These are phyloP conservation scores for Pseudotulostoma volvatum DNA, from an alignment of 495 filamentous ascomycete genomes.

Conservation along the genomic window DNA sequence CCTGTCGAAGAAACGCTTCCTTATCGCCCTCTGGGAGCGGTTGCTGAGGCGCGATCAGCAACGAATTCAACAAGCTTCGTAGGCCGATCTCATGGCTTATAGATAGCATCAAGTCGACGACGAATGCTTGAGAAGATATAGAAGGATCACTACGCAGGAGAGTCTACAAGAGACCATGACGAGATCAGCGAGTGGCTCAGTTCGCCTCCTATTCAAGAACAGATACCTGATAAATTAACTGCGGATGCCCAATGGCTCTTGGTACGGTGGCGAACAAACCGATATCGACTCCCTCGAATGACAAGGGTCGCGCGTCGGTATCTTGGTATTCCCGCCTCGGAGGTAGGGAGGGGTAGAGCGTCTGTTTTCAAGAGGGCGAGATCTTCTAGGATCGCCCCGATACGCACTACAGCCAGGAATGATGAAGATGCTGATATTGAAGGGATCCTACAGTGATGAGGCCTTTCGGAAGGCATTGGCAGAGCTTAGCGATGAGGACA, in stretches of 20 bases:
- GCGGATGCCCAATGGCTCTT: not conserved
- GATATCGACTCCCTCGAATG: not conserved
- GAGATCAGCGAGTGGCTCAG: not conserved
- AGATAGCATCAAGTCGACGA: not conserved
- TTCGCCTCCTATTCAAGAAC: not conserved
- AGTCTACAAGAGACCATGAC: not conserved
- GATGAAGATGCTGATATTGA: not conserved
- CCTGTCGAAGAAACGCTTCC: not conserved
- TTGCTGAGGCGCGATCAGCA: not conserved
- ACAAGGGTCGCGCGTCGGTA: not conserved
- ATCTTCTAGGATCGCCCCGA: not conserved
- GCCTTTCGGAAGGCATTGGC: not conserved
- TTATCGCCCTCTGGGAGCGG: not conserved
- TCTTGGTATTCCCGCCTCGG: not conserved
- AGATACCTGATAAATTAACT: not conserved
- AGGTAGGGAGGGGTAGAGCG: not conserved
- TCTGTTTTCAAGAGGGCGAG: not conserved
- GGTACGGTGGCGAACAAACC: not conserved
- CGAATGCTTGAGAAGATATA: not conserved
- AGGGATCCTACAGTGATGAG: not conserved
- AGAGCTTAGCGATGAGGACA: not conserved
- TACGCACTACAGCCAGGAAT: not conserved
- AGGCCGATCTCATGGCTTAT: not conserved
- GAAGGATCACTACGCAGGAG: not conserved
- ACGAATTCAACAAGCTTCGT: not conserved